Percentiles rank a stretch among this genome's conserved stretches.
phyloP scores from a whole-genome alignment of 768 basidiomycete species.

The Tremella fuciformis region DNA sequence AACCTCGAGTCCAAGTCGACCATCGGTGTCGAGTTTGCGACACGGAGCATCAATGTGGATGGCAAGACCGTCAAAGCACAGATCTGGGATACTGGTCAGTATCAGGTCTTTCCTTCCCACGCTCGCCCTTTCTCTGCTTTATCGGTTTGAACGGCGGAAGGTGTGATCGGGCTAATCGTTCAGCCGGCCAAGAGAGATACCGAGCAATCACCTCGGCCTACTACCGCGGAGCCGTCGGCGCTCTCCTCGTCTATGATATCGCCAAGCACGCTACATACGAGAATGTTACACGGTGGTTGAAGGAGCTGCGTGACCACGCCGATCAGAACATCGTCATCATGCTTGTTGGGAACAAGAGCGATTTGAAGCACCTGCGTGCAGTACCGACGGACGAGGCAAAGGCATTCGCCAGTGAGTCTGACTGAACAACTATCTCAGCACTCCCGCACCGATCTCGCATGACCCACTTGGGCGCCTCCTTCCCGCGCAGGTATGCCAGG shows the following conservation, averaged over 20 bases:
- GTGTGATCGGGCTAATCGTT: slow-evolving; percentile 13
- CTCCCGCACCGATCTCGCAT: too few species aligned
- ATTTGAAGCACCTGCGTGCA: slow-evolving; percentile 94
- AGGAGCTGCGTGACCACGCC: slow-evolving; percentile 93
- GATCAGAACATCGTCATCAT: slow-evolving; percentile 81
- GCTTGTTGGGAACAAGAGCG: slow-evolving; percentile 97
- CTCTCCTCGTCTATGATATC: slow-evolving; percentile 54
- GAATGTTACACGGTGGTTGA: slow-evolving; percentile 92
- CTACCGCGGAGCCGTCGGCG: slow-evolving; percentile 84
- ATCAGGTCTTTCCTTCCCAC: background rate
- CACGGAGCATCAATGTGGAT: slow-evolving; percentile 91
- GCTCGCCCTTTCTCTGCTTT: background rate
- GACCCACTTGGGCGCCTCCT: too few species aligned
- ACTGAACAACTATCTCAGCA: too few species aligned
- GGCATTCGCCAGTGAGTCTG: slow-evolving; percentile 71
- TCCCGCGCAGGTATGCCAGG: background rate
- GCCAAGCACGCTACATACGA: slow-evolving; percentile 67
- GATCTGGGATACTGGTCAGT: slow-evolving; percentile 95
- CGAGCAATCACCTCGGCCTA: slow-evolving; percentile 97
- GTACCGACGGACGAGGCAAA: slow-evolving; percentile 98
- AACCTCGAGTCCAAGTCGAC: slow-evolving; percentile 98
- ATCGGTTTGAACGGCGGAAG: background rate
- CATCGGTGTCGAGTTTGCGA: slow-evolving; percentile 98
- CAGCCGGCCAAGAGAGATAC: slow-evolving; percentile 95
- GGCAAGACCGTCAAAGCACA: slow-evolving; percentile 96